A percentile compares a stretch with the other conserved stretches of the same genome.
phyloP scores from a whole-genome alignment of 495 filamentous ascomycete genomes.

The Talaromyces stipitatus region DNA sequence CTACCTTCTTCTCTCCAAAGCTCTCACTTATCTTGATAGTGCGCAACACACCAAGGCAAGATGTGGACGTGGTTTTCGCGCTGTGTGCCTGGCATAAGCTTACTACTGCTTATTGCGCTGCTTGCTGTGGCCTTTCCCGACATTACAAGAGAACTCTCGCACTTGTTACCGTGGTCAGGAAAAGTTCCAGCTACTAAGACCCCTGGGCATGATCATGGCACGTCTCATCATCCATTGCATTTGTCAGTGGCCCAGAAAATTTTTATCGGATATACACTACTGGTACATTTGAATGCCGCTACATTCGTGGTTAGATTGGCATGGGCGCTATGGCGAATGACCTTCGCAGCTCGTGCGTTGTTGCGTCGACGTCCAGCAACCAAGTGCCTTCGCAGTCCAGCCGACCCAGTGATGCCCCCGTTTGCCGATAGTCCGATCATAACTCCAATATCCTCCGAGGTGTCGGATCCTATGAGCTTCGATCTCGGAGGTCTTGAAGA shows the following conservation, averaged over 20 bases:
- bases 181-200: slow-evolving; percentile 8
- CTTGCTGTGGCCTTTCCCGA: slow-evolving; percentile 20
- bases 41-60: neutral
- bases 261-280: slow-evolving; percentile 24
- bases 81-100: slow-evolving; percentile 30
- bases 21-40: neutral
- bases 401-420: neutral
- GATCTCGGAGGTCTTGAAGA: slow-evolving; percentile 5
- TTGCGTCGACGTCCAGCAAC: slow-evolving; percentile 16
- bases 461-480: neutral
- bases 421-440: neutral
- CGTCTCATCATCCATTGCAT: slow-evolving; percentile 4
- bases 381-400: neutral
- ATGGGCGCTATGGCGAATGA: slow-evolving; percentile 18
- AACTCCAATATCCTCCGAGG: neutral
- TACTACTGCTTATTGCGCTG: slow-evolving; percentile 20
- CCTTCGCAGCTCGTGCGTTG: slow-evolving; percentile 13
- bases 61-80: slow-evolving; percentile 26
- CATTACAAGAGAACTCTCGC: slow-evolving; percentile 4
- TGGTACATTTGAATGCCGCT: slow-evolving; percentile 23
- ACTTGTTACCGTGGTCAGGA: slow-evolving; percentile 12
- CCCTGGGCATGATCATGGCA: slow-evolving; percentile 1
- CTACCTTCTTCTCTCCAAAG: neutral
- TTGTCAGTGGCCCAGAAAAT: slow-evolving; percentile 20
- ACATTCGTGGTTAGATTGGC: slow-evolving; percentile 24